A percentile compares a stretch with the other conserved stretches of the same genome.
Evolutionary conservation across 2,329 filamentous ascomycete species (phyloP).

Genomic region (Phaeosphaeriaceae sp.): DNA sequence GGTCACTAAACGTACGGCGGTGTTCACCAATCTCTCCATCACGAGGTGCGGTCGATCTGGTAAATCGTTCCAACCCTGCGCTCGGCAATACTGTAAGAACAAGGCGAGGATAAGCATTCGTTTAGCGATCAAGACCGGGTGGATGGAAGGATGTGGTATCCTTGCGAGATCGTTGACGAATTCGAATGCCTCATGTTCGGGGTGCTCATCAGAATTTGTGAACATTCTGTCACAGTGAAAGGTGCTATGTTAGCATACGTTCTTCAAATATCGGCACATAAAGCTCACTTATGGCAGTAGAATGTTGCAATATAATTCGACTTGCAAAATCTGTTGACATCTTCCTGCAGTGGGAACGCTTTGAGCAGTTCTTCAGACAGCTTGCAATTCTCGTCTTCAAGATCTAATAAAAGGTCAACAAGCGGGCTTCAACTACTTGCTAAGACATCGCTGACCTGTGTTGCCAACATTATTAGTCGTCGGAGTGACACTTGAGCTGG

Average conservation of each 20-base stretch:
- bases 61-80: constrained; percentile 15
- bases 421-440: not conserved
- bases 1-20: constrained; percentile 39
- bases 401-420: not conserved
- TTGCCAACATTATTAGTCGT: not conserved
- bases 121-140: constrained; percentile 42
- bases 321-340: constrained; percentile 16
- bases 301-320: constrained; percentile 10
- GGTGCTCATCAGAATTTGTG: constrained; percentile 6
- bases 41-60: constrained; percentile 30
- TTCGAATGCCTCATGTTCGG: constrained; percentile 10
- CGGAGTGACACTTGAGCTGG: not conserved
- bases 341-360: constrained; percentile 16
- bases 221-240: not conserved
- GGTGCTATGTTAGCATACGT: not conserved
- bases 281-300: constrained; percentile 9
- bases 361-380: constrained; percentile 11
- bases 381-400: constrained; percentile 6
- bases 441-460: not conserved
- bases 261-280: not conserved
- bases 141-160: constrained; percentile 15
- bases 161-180: constrained; percentile 11
- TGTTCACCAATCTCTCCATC: constrained; percentile 35
- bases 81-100: constrained; percentile 29
- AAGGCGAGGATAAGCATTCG: constrained; percentile 43